Evolutionary conservation across 345 rosid genomes (phyloP).

Genomic region (Bruguiera parviflora): DNA sequence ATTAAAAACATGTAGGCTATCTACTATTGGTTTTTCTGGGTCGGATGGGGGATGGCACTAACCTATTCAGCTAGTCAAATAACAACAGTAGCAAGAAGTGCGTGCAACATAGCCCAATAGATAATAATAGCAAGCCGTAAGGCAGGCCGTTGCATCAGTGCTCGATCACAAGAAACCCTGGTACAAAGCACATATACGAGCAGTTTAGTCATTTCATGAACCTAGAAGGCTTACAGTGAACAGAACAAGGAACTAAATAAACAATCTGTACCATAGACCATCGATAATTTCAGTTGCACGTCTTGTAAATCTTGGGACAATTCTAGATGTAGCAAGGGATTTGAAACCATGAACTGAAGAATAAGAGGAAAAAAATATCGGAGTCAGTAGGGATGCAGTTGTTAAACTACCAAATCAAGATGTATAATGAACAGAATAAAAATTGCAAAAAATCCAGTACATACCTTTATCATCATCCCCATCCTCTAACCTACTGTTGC

Average conservation of each 20-base stretch:
- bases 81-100: conserved; percentile 59
- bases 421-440: neutral
- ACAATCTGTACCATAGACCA: conserved; percentile 69
- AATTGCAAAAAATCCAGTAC: neutral
- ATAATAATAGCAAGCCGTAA: conserved; percentile 79
- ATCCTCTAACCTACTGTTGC: conserved; percentile 57
- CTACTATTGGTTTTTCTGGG: no score
- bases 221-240: neutral
- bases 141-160: conserved; percentile 88
- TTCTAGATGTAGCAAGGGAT: conserved; percentile 81
- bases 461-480: conserved; percentile 94
- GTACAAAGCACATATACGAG: conserved; percentile 1
- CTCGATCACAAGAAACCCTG: conserved; percentile 97
- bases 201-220: conserved; percentile 1
- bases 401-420: neutral
- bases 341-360: conserved; percentile 85
- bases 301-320: conserved; percentile 76
- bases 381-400: neutral
- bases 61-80: conserved; percentile 51
- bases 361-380: neutral
- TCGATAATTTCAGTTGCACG: conserved; percentile 77
- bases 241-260: neutral
- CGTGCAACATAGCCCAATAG: conserved; percentile 85
- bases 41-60: conserved; percentile 18
- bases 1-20: neutral